These are phyloP conservation scores for Ophiostoma novo-ulmi DNA, from an alignment of 2,329 filamentous ascomycete species.

Conservation along the genomic window DNA sequence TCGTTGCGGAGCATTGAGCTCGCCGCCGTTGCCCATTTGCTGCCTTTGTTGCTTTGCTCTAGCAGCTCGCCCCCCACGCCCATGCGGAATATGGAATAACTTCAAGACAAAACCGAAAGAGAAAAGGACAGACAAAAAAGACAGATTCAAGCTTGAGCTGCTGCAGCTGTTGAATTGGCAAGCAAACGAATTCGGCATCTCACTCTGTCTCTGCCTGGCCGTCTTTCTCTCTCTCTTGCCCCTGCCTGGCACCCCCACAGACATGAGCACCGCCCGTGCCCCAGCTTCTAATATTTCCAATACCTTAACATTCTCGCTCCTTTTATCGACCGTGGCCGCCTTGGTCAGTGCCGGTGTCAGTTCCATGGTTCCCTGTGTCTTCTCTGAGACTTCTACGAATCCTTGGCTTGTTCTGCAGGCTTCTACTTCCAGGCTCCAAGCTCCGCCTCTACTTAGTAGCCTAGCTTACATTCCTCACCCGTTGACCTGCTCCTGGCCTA, in stretches of 20 bases:
- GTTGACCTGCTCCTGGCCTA: not conserved
- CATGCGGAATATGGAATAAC: slow-evolving; percentile 8
- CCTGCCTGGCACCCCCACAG: not conserved
- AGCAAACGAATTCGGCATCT: not conserved
- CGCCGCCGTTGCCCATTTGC: not conserved
- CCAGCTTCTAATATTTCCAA: not conserved
- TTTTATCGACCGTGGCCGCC: not conserved
- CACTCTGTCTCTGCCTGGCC: not conserved
- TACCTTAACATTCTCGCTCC: not conserved
- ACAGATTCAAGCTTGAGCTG: not conserved
- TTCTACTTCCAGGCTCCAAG: not conserved
- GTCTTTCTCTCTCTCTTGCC: not conserved
- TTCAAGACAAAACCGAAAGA: not conserved
- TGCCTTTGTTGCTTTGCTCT: not conserved
- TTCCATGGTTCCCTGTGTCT: no score
- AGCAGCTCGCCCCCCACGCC: slow-evolving; percentile 2
- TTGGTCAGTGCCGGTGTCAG: not conserved
- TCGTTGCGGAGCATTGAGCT: not conserved
- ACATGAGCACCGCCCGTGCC: not conserved
- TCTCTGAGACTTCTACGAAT: not conserved
- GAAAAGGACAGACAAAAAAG: not conserved
- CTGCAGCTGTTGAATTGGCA: not conserved
- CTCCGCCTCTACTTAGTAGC: not conserved
- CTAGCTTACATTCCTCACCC: not conserved
- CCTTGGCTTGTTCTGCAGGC: not conserved